phyloP scores from a whole-genome alignment of 2,329 filamentous ascomycete genomes.

The Sphaerostilbella broomeana region DNA sequence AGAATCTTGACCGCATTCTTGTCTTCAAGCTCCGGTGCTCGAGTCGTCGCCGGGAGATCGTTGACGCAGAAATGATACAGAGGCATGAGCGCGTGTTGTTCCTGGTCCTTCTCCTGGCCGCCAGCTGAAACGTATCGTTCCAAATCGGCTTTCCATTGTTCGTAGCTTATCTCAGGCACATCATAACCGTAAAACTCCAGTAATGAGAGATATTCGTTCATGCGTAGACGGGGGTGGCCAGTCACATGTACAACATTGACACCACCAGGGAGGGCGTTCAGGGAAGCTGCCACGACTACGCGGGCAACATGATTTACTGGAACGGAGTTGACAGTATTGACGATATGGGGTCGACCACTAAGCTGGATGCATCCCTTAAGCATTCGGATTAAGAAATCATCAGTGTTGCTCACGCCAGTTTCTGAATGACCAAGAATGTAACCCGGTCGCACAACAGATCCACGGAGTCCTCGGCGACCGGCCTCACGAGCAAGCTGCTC shows the following conservation, averaged over 20 bases:
- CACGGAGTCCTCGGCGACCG: slow-evolving; percentile 66
- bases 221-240: slow-evolving; percentile 67
- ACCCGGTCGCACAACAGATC: slow-evolving; percentile 72
- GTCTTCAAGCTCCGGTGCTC: slow-evolving; percentile 62
- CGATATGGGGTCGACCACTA: slow-evolving; percentile 62
- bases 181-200: slow-evolving; percentile 66
- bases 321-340: slow-evolving; percentile 84
- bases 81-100: slow-evolving; percentile 41
- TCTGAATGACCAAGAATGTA: slow-evolving; percentile 72
- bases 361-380: slow-evolving; percentile 84
- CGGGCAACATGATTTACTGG: slow-evolving; percentile 78
- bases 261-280: slow-evolving; percentile 6
- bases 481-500: slow-evolving; percentile 69
- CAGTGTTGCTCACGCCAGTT: slow-evolving; percentile 68
- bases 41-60: slow-evolving; percentile 59
- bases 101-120: slow-evolving; percentile 20
- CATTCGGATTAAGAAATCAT: slow-evolving; percentile 86
- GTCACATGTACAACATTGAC: slow-evolving; percentile 66
- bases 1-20: slow-evolving; percentile 59
- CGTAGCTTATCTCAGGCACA: slow-evolving; percentile 68
- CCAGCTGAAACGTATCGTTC: slow-evolving; percentile 24
- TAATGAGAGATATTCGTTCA: slow-evolving; percentile 57
- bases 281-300: slow-evolving; percentile 62
- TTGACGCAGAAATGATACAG: slow-evolving; percentile 56
- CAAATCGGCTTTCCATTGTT: slow-evolving; percentile 25